Percentiles rank a stretch among this genome's conserved stretches.
Conservation (phyloP, 2,329 filamentous ascomycete genomes). For the Aspergillus sclerotialis region DNA sequence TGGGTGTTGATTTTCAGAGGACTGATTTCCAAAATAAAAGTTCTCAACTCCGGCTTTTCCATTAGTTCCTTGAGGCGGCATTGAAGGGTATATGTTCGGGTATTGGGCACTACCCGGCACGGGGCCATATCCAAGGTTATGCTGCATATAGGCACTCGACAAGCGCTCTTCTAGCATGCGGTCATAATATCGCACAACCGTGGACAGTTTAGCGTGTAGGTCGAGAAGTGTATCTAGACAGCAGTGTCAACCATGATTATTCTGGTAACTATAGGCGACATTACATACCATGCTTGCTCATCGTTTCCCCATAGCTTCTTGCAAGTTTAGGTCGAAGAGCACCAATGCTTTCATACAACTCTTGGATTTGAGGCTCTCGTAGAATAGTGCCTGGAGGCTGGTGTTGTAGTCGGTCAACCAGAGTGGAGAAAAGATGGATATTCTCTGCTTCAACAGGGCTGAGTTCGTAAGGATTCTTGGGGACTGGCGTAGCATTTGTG, state of each 20-base stretch:
- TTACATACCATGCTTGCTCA: conserved; percentile 90
- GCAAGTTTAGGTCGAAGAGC: conserved; percentile 86
- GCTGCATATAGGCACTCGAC: conserved; percentile 84
- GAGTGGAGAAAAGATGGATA: conserved; percentile 88
- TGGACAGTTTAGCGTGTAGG: conserved; percentile 88
- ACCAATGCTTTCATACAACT: conserved; percentile 96
- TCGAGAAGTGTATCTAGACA: conserved; percentile 77
- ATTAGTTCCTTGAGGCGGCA: conserved; percentile 50
- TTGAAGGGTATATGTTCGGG: conserved; percentile 63
- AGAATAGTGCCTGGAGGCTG: conserved; percentile 93
- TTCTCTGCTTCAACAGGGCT: conserved; percentile 93
- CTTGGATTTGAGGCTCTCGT: conserved; percentile 95
- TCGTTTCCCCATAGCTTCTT: conserved; percentile 93
- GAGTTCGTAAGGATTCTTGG: conserved; percentile 91
- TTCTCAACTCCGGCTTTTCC: conserved; percentile 59
- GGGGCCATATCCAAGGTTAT: conserved; percentile 57
- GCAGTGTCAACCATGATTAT: too few relatives aligned
- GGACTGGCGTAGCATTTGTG: conserved; percentile 46
- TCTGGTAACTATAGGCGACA: too few relatives aligned
- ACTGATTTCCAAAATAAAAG: conserved; percentile 68
- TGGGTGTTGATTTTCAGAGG: conserved; percentile 40
- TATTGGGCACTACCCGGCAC: conserved; percentile 42
- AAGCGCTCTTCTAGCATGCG: conserved; percentile 94
- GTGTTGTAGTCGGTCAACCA: conserved; percentile 90
- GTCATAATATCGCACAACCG: conserved; percentile 95